phyloP scores from a whole-genome alignment of 1,284 basidiomycete genomes.

The Omphalotus olearius region DNA sequence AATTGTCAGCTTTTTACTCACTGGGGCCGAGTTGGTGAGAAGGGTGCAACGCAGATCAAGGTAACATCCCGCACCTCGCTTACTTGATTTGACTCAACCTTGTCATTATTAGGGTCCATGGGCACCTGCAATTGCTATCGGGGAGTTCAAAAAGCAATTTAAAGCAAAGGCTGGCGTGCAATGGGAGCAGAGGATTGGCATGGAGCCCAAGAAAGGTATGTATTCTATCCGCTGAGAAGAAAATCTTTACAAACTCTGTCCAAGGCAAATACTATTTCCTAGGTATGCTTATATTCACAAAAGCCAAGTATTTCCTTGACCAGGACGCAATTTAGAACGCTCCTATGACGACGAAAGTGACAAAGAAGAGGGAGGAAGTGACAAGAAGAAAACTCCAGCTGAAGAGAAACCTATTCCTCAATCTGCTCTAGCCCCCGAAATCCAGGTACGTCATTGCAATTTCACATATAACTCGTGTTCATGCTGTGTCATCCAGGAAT shows the following conservation, averaged over 20 bases:
- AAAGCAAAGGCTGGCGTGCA: constrained; percentile 45
- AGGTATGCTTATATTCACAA: constrained; percentile 28
- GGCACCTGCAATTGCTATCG: constrained; percentile 31
- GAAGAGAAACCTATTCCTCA: constrained; percentile 41
- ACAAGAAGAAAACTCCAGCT: constrained; percentile 29
- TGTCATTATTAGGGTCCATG: constrained; percentile 28
- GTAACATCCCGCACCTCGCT: constrained; percentile 27
- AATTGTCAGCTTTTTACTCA: constrained; percentile 45
- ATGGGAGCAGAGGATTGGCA: constrained; percentile 53
- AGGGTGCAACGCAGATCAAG: constrained; percentile 47
- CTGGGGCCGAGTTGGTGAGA: constrained; percentile 62
- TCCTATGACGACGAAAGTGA: constrained; percentile 43
- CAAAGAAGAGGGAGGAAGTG: constrained; percentile 21
- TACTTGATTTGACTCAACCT: not conserved
- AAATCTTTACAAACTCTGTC: constrained; percentile 3
- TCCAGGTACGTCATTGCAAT: constrained; percentile 36
- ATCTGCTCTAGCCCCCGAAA: constrained; percentile 38
- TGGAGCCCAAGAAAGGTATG: constrained; percentile 49
- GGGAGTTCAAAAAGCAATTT: constrained; percentile 61
- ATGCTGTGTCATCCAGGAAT: constrained; percentile 26
- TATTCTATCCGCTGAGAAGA: not conserved
- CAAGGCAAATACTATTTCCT: constrained; percentile 61
- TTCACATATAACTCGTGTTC: not conserved
- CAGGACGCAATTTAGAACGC: constrained; percentile 34
- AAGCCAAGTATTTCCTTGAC: not conserved